These are phyloP conservation scores for Tolypocladium pustulatum DNA, from an alignment of 2,329 filamentous ascomycete species.

Conservation along the genomic window DNA sequence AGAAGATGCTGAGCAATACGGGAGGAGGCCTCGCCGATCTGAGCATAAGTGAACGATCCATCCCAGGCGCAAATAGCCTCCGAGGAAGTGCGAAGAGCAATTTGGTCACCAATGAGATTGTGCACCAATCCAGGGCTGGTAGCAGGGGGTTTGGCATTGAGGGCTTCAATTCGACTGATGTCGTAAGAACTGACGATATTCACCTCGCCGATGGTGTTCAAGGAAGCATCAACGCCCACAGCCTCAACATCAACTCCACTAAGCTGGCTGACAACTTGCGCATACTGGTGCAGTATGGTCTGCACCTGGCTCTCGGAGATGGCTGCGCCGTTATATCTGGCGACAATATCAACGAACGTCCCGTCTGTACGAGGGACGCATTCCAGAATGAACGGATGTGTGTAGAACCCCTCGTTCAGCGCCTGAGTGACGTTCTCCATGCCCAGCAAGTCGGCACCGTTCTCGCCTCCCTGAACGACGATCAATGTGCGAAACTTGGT, in stretches of 20 bases:
- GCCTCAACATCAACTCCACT: background rate
- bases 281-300: slow-evolving; percentile 1
- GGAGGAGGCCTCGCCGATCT: slow-evolving; percentile 2
- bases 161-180: background rate
- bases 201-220: background rate
- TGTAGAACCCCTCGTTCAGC: background rate
- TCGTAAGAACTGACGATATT: background rate
- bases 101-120: background rate
- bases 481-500: slow-evolving; percentile 16
- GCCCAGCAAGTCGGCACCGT: background rate
- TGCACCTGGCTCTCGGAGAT: slow-evolving; percentile 1
- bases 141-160: background rate
- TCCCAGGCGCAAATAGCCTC: slow-evolving; percentile 6
- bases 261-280: slow-evolving; percentile 1
- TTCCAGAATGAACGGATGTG: slow-evolving; percentile 1
- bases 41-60: slow-evolving; percentile 2
- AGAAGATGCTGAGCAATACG: background rate
- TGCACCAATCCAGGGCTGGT: background rate
- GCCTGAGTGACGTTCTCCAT: background rate
- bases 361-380: background rate
- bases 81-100: background rate
- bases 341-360: background rate
- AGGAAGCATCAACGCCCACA: background rate
- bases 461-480: slow-evolving; percentile 10
- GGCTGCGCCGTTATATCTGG: background rate